Evolutionary conservation across 1,284 basidiomycete species (phyloP), one percentile per base, ranked within the genome.

Genomic region (Puccinia polysora): DNA sequence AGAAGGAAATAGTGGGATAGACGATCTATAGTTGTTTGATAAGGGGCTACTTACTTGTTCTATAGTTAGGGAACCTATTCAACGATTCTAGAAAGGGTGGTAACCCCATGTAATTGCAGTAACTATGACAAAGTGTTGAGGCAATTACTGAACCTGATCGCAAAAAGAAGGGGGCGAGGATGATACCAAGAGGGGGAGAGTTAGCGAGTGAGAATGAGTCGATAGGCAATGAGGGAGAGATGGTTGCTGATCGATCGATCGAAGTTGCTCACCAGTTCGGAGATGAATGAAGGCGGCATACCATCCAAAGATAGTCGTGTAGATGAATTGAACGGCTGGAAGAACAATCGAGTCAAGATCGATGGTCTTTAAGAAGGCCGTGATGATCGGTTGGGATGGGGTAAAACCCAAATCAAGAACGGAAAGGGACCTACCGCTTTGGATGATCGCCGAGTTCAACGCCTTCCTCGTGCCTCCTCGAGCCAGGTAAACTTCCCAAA

Each of bases 31-130:
- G n/a, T n/a, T n/a, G n/a, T n/a, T n/a, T n/a, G n/a, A n/a, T n/a
- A n/a, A n/a, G n/a, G n/a, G n/a, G n/a, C n/a, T n/a, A n/a, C 82
- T 76, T 79, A 83, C 82, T 75, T 14, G 76, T 75, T 77, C 81
- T 81, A 63, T 78, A 77, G 65, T 76, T 77, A 3, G 82, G 82
- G 74, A 78, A 81, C 43, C 79, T 75, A 23, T 77, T 74, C 28
- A 84, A 75, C 30, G 83, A 84, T 36, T 77, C 77, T 1, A 65
- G 76, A 25, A 83, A 80, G 18, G 83, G 82, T 8, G 91, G 91
- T n/a, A 94, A 76, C 1, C 94, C 94, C 91, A 97, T 94, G 55
- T 89, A 78, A 78, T 98, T 98, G 82, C 95, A 97, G 78, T 93
- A 92, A 2, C 89, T 82, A 80, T 98, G 95, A 0, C 90, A 85